Conservation (phyloP, 345 rosid genomes). For the Syzygium aromaticum region DNA sequence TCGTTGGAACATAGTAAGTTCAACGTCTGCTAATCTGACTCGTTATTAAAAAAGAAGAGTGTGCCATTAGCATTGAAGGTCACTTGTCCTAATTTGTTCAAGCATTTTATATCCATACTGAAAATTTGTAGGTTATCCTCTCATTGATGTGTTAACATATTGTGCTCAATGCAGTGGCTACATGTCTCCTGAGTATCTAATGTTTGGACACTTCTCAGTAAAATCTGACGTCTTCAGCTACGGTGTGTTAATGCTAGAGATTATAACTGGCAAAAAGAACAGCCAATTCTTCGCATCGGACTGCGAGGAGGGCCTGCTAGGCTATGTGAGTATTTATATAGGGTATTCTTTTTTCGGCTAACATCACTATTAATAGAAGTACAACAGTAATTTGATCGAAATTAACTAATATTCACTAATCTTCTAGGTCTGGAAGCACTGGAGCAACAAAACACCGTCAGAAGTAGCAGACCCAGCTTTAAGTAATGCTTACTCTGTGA, state of each 20-base stretch:
- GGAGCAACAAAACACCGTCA: conserved; percentile 9
- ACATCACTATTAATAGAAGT: neutral
- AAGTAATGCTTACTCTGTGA: neutral
- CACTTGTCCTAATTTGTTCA: neutral
- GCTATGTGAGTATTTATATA: neutral
- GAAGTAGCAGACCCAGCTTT: conserved; percentile 11
- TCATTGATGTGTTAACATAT: neutral
- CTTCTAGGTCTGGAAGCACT: conserved; percentile 16
- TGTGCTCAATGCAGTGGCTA: conserved; percentile 11
- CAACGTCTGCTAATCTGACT: neutral
- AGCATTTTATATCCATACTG: neutral
- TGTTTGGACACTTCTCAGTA: conserved; percentile 12
- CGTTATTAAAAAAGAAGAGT: neutral
- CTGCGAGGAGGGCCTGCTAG: conserved; percentile 4
- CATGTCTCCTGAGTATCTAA: conserved; percentile 21
- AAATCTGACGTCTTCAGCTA: conserved; percentile 18
- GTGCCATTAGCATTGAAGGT: neutral
- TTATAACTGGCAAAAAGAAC: conserved; percentile 15
- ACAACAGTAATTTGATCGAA: neutral
- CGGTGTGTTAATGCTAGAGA: conserved; percentile 16
- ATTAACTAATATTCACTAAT: neutral
- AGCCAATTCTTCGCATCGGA: neutral
- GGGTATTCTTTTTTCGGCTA: neutral
- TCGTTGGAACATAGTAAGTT: conserved; percentile 57
- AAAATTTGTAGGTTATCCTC: neutral